phyloP scores from a whole-genome alignment of 345 rosid genomes.

The Barbarea vulgaris region DNA sequence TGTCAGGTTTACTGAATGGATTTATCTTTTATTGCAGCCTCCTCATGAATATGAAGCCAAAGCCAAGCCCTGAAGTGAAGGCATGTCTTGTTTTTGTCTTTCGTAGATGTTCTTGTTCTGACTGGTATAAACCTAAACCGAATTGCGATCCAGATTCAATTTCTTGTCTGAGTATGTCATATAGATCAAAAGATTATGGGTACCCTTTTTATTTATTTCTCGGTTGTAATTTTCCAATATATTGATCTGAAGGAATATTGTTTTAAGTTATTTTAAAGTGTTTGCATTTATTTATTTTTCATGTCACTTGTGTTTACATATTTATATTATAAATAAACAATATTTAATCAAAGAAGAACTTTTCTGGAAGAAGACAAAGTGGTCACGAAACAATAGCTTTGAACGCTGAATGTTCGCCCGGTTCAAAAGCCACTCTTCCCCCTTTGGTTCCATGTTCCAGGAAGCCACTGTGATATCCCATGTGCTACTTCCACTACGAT shows the following conservation, averaged over 20 bases:
- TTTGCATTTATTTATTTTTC: neutral
- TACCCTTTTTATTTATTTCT: neutral
- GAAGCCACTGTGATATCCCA: neutral
- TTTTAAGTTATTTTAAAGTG: neutral
- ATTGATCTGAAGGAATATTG: neutral
- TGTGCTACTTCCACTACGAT: neutral
- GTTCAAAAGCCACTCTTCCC: neutral
- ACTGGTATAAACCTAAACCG: conserved; percentile 25
- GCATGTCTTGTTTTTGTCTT: neutral
- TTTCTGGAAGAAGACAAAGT: neutral
- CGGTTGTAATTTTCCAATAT: neutral
- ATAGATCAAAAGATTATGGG: conserved; percentile 5
- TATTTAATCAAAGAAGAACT: neutral
- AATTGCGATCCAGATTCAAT: conserved; percentile 19
- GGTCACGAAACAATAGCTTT: neutral
- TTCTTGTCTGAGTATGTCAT: conserved; percentile 29
- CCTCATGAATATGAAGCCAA: conserved; percentile 69
- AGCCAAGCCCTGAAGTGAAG: conserved; percentile 46
- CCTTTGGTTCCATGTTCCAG: neutral
- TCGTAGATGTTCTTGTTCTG: conserved; percentile 28
- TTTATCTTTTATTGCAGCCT: conserved; percentile 44
- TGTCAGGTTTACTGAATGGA: conserved; percentile 5
- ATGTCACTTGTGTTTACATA: neutral
- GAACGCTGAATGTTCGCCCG: neutral
- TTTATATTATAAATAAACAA: neutral